Evolutionary conservation across 2,329 filamentous ascomycete species (phyloP).

Genomic region (Aphanocladium album): DNA sequence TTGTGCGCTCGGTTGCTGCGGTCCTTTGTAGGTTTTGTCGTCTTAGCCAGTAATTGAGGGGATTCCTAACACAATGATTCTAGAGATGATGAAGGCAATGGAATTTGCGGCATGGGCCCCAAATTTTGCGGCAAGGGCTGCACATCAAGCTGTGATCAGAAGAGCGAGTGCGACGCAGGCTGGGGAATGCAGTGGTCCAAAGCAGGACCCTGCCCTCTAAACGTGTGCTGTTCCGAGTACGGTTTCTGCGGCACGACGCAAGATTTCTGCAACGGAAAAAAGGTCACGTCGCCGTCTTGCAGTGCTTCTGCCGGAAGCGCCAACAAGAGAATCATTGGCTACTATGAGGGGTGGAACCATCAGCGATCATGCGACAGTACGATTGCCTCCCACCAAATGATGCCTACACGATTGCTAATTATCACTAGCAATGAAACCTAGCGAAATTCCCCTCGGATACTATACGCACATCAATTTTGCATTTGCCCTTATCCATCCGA

Average conservation of each 20-base stretch:
- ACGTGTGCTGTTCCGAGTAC: constrained; percentile 31
- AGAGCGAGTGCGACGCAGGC: constrained; percentile 27
- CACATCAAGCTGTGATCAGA: constrained; percentile 20
- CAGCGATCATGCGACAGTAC: constrained; percentile 17
- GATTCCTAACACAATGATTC: background rate
- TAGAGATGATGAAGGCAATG: background rate
- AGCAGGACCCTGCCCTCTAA: constrained; percentile 25
- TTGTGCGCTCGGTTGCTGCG: constrained; percentile 19
- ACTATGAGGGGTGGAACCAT: constrained; percentile 25
- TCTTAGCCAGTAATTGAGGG: background rate
- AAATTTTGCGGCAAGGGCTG: constrained; percentile 15
- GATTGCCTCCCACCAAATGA: no score
- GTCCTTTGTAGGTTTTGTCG: constrained; percentile 9
- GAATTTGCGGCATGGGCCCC: constrained; percentile 1
- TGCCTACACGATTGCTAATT: no score
- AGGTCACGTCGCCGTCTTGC: constrained; percentile 1
- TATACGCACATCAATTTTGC: constrained; percentile 32
- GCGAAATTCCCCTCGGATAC: constrained; percentile 18
- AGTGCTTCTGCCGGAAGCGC: background rate
- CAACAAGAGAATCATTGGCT: constrained; percentile 18
- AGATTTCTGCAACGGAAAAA: constrained; percentile 22
- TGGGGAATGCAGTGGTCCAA: constrained; percentile 24
- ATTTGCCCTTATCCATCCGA: constrained; percentile 28
- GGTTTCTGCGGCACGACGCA: constrained; percentile 30
- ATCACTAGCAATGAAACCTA: no score